phyloP scores from a whole-genome alignment of 805 yeast genomes.

The Henningerozyma blattae region DNA sequence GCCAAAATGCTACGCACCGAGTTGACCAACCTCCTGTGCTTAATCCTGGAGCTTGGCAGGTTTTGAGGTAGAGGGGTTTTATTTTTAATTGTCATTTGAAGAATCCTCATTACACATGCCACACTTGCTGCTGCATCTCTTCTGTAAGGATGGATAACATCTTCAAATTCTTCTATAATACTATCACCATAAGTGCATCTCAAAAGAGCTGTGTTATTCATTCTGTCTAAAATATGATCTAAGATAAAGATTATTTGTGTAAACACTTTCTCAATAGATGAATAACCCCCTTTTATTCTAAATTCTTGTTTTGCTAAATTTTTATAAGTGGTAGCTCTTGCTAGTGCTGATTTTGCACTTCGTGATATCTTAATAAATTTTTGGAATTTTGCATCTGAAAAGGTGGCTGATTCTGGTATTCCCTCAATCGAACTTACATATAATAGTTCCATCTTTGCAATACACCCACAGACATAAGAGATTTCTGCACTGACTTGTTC shows the following conservation, averaged over 20 bases:
- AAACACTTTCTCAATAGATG: slow-evolving; percentile 28
- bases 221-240: slow-evolving; percentile 34
- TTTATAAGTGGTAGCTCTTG: slow-evolving; percentile 31
- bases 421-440: slow-evolving; percentile 33
- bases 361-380: slow-evolving; percentile 23
- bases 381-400: slow-evolving; percentile 23
- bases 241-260: slow-evolving; percentile 34
- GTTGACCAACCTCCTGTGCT: slow-evolving; percentile 34
- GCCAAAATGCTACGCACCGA: slow-evolving; percentile 30
- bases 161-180: slow-evolving; percentile 32
- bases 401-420: slow-evolving; percentile 14
- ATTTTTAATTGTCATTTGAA: slow-evolving; percentile 31
- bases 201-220: slow-evolving; percentile 33
- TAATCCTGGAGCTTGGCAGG: slow-evolving; percentile 36
- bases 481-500: slow-evolving; percentile 33
- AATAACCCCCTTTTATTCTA: slow-evolving; percentile 34
- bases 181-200: slow-evolving; percentile 35
- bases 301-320: slow-evolving; percentile 35
- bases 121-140: slow-evolving; percentile 34
- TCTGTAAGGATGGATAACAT: slow-evolving; percentile 30
- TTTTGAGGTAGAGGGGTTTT: slow-evolving; percentile 40
- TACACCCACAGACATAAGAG: slow-evolving; percentile 28
- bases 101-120: slow-evolving; percentile 28
- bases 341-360: slow-evolving; percentile 28
- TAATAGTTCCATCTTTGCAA: slow-evolving; percentile 28